These are phyloP conservation scores for Pelargonium australe DNA, from an alignment of 441 rosid genomes.

Conservation along the genomic window DNA sequence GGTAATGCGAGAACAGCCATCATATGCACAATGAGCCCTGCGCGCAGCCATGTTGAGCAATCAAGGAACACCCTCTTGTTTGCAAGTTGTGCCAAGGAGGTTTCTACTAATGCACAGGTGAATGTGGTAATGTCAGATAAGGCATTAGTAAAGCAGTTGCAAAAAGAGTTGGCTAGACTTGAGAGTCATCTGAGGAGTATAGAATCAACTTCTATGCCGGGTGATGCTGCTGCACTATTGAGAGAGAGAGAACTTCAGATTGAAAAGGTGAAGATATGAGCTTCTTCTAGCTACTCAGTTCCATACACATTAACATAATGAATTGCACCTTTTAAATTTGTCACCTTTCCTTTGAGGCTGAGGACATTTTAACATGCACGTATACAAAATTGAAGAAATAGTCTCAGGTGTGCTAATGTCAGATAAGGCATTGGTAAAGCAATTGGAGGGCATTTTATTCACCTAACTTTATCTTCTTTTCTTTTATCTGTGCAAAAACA, in stretches of 20 bases:
- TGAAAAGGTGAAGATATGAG: constrained; percentile 42
- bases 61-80: constrained; percentile 76
- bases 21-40: constrained; percentile 73
- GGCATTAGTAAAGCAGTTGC: constrained; percentile 83
- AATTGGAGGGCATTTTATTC: neutral
- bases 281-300: neutral
- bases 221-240: constrained; percentile 39
- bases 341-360: neutral
- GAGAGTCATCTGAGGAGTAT: constrained; percentile 52
- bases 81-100: constrained; percentile 80
- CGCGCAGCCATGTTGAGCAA: constrained; percentile 65
- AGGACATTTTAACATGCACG: neutral
- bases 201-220: constrained; percentile 32
- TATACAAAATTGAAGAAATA: neutral
- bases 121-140: constrained; percentile 80
- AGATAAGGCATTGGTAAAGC: neutral
- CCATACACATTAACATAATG: neutral
- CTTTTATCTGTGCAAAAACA: neutral
- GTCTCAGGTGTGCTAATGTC: neutral
- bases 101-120: constrained; percentile 68
- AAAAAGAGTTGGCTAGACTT: constrained; percentile 70
- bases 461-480: neutral
- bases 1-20: constrained; percentile 91
- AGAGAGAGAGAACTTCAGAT: constrained; percentile 60
- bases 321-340: neutral